Percentiles rank a stretch among this genome's conserved stretches.
Conservation (phyloP, 2,329 filamentous ascomycete genomes). For the Juglanconis sp. region DNA sequence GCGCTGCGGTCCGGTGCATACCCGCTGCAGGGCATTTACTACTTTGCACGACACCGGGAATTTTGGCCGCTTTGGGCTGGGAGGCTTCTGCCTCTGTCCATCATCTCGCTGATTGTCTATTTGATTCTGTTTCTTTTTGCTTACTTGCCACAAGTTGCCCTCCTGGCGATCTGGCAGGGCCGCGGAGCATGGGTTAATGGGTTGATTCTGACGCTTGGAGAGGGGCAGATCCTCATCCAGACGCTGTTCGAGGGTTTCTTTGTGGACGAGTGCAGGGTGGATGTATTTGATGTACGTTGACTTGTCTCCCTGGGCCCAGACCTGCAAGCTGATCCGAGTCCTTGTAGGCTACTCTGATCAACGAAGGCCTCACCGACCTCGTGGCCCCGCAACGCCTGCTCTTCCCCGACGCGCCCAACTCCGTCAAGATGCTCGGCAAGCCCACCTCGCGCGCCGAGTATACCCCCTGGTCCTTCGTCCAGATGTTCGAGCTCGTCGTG, state of each 20-base stretch:
- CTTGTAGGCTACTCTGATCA: slow-evolving; percentile 66
- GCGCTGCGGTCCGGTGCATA: slow-evolving; percentile 49
- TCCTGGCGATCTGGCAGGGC: slow-evolving; percentile 86
- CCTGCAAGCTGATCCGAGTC: slow-evolving; percentile 12
- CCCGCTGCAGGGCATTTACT: slow-evolving; percentile 72
- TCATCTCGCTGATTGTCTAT: slow-evolving; percentile 81
- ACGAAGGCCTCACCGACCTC: slow-evolving; percentile 67
- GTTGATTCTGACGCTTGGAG: slow-evolving; percentile 80
- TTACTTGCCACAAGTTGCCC: slow-evolving; percentile 84
- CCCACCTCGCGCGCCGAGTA: slow-evolving; percentile 75
- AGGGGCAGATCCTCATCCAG: slow-evolving; percentile 68
- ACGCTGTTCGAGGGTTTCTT: slow-evolving; percentile 76
- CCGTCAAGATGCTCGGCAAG: slow-evolving; percentile 78
- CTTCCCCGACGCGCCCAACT: slow-evolving; percentile 64
- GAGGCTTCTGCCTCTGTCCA: slow-evolving; percentile 73
- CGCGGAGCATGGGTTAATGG: slow-evolving; percentile 87
- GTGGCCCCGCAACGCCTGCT: slow-evolving; percentile 64
- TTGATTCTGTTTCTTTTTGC: slow-evolving; percentile 82
- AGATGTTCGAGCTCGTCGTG: slow-evolving; percentile 79
- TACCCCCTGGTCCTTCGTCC: slow-evolving; percentile 84
- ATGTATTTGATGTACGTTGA: slow-evolving; percentile 73
- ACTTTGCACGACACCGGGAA: slow-evolving; percentile 73
- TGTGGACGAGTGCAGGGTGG: slow-evolving; percentile 73
- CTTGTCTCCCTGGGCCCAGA: background rate
- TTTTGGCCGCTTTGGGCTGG: slow-evolving; percentile 78